Evolutionary conservation across 176 grass and related monocot species (phyloP).

Genomic region (Cocos nucifera): DNA sequence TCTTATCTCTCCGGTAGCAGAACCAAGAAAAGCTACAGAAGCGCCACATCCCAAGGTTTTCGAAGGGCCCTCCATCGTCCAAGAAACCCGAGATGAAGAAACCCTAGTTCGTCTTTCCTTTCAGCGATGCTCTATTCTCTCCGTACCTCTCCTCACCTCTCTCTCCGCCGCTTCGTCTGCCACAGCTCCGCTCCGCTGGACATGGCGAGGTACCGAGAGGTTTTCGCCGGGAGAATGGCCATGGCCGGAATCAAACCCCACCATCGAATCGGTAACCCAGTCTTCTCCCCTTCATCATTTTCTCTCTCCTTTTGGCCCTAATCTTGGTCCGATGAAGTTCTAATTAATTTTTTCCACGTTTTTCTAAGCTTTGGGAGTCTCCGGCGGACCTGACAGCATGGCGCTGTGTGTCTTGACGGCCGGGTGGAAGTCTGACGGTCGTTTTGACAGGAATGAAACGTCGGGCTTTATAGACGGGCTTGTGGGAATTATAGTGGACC

Average conservation of each 20-base stretch:
- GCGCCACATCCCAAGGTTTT: too few species aligned
- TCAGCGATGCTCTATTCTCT: constrained; percentile 19
- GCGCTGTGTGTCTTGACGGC: constrained; percentile 66
- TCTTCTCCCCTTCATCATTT: neutral
- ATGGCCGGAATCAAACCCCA: constrained; percentile 74
- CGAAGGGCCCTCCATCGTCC: too few species aligned
- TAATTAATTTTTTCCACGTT: neutral
- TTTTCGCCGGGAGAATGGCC: constrained; percentile 66
- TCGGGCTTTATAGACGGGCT: constrained; percentile 52
- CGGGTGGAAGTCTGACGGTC: constrained; percentile 54
- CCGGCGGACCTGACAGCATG: constrained; percentile 89
- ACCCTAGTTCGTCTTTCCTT: neutral
- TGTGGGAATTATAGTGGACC: constrained; percentile 74
- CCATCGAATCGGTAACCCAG: constrained; percentile 52
- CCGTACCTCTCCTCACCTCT: constrained; percentile 18
- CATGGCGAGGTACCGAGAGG: constrained; percentile 34
- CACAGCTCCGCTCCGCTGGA: constrained; percentile 9
- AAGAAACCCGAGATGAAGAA: neutral
- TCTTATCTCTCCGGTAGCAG: too few species aligned
- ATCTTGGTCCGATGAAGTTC: neutral
- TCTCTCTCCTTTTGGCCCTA: too few species aligned
- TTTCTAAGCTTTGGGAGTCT: constrained; percentile 64
- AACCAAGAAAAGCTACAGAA: too few species aligned
- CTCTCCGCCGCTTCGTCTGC: constrained; percentile 43
- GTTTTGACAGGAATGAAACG: constrained; percentile 13